Percentiles rank a stretch among this genome's conserved stretches.
phyloP scores from a whole-genome alignment of 371 early-diverging fungal species.

The Lichtheimia corymbifera region DNA sequence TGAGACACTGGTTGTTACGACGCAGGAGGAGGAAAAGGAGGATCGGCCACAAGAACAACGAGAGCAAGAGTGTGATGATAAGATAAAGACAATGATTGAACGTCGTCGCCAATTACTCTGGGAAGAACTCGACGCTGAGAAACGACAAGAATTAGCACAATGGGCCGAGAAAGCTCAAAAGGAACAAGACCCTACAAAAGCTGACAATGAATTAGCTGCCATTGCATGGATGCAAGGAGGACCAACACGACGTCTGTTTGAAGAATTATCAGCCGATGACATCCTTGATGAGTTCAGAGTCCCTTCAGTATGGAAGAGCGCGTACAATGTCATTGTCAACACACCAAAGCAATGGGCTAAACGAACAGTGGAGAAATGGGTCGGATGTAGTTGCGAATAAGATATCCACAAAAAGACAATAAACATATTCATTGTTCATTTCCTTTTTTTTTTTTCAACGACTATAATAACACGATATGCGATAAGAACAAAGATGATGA shows the following conservation, averaged over 20 bases:
- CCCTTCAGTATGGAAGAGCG: too few relatives aligned
- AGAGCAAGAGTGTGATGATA: background rate
- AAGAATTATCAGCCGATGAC: background rate
- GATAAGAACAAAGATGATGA: too few relatives aligned
- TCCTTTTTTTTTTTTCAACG: too few relatives aligned
- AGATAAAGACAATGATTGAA: background rate
- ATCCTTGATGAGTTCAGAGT: too few relatives aligned
- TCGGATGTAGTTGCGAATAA: too few relatives aligned
- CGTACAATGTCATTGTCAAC: too few relatives aligned
- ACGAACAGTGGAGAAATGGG: too few relatives aligned
- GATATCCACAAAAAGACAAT: too few relatives aligned
- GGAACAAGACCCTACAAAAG: background rate
- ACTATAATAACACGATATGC: too few relatives aligned
- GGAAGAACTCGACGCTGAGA: background rate
- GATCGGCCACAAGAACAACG: background rate
- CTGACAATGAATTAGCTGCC: slow-evolving; percentile 6
- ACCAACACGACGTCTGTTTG: background rate
- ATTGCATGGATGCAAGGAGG: slow-evolving; percentile 7
- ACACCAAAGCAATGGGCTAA: too few relatives aligned
- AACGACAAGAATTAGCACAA: background rate
- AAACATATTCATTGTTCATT: too few relatives aligned
- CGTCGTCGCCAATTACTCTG: background rate
- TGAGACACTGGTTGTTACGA: background rate
- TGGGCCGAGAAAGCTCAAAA: slow-evolving; percentile 3
- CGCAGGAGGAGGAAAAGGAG: too few relatives aligned